Evolutionary conservation across 768 basidiomycete genomes (phyloP), one percentile per base, ranked within the genome.

Genomic region (Amanita inopinata): DNA sequence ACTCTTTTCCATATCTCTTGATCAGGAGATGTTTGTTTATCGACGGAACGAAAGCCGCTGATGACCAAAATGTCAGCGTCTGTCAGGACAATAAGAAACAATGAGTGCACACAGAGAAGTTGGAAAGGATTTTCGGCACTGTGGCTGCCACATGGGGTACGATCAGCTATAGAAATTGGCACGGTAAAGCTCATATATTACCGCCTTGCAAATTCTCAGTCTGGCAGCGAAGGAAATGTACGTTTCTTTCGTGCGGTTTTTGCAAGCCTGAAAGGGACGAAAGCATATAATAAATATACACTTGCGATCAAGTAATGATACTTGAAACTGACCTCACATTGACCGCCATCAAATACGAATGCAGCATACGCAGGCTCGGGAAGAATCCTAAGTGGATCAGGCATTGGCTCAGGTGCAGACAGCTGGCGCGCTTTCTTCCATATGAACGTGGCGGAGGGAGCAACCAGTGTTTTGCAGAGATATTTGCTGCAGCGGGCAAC

Each of bases 401-500:
- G 58, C 33, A 55, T 49, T 8, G 53, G 51, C 7, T 35, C 38
- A 15, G 57, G 46, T 8, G 38, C 15, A 41, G 40, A 56, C 17
- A 38, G 33, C 19, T 61, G 48, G 17, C 83, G 67, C 23, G 70
- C 69, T 5, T 58, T 55, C 15, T 69, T 70, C 83, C 83, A 86
- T 36, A 86, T 77, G 53, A 65, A 79, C 3, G 56, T 53, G 0
- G 70, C 67, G 3, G 66, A 51, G 15, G 68, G 66, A 34, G 59
- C 56, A 1, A 70, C 60, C 2, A 85, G 65, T 0, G 71, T 69
- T 2, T 51, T 52, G 51, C 74, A 72, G 7, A 83, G 63, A 46
- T 60, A 66, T 46, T 73, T 76, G 64, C 66, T 77, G 28, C 70
- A 71, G 5, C 79, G 71, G 8, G 80, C 66, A 4, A 83, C 59